Evolutionary conservation across 331 rosid species (phyloP).

Genomic region (Stylosanthes scabra): DNA sequence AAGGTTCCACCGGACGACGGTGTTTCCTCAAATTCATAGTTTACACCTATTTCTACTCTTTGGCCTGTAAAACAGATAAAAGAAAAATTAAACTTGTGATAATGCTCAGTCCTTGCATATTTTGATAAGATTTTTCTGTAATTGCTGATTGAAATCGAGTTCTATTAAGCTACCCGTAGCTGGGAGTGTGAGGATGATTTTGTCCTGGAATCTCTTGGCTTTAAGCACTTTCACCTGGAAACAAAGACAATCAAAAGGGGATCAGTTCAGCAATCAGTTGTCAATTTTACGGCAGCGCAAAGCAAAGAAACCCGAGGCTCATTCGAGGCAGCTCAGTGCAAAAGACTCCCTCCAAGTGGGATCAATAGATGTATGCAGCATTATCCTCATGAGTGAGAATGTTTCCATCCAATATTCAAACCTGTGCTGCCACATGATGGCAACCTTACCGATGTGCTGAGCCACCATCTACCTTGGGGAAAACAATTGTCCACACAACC

Average conservation of each 20-base stretch:
- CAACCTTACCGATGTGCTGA: not conserved
- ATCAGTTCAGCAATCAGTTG: constrained; percentile 3
- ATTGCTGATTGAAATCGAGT: constrained; percentile 18
- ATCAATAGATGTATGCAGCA: too few species aligned
- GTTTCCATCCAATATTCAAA: too few species aligned
- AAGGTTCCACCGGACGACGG: constrained; percentile 40
- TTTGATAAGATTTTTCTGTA: not conserved
- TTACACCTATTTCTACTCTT: constrained; percentile 67
- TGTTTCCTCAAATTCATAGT: constrained; percentile 53
- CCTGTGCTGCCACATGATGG: too few species aligned
- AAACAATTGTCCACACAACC: not conserved
- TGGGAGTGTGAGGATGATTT: constrained; percentile 74
- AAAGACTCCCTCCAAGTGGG: too few species aligned
- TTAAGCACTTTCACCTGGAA: constrained; percentile 69
- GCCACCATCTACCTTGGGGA: not conserved
- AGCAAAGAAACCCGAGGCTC: constrained; percentile 10
- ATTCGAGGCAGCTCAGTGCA: too few species aligned
- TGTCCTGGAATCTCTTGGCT: constrained; percentile 63
- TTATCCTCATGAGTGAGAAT: too few species aligned
- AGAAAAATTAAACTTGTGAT: constrained; percentile 30
- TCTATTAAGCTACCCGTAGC: constrained; percentile 63
- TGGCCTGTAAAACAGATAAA: constrained; percentile 65
- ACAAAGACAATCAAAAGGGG: constrained; percentile 20
- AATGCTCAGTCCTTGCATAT: not conserved
- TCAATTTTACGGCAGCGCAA: constrained; percentile 17